Conservation (phyloP, 202 grass and related monocot species). For the Hordeum pubiflorum region DNA sequence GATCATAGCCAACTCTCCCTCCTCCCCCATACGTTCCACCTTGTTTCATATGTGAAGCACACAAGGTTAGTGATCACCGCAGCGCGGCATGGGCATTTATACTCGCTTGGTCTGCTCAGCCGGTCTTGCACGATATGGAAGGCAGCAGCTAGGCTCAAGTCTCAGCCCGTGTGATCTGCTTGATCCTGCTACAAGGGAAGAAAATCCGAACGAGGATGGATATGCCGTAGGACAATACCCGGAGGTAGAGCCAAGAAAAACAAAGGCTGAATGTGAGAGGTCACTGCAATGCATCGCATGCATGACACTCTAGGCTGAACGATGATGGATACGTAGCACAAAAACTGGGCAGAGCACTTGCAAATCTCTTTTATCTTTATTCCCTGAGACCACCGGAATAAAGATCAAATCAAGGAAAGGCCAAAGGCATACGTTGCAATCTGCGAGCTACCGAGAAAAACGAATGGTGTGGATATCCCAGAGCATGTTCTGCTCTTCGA, state of each 20-base stretch:
- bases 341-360: no score
- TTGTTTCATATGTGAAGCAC: background rate
- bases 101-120: background rate
- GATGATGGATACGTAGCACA: no score
- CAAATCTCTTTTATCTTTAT: no score
- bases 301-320: no score
- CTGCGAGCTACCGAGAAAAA: no score
- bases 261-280: background rate
- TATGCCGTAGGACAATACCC: slow-evolving; percentile 18
- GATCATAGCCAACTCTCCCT: background rate
- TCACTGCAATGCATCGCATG: background rate
- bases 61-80: background rate
- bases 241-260: background rate
- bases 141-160: background rate
- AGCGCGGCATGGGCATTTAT: slow-evolving; percentile 5
- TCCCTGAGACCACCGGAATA: no score
- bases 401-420: no score
- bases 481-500: no score
- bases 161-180: background rate
- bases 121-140: background rate
- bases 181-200: background rate
- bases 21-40: background rate
- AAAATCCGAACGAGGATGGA: background rate
- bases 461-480: no score
- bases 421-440: no score